Evolutionary conservation across 768 basidiomycete species (phyloP).

Genomic region (Asterophora lycoperdoides): DNA sequence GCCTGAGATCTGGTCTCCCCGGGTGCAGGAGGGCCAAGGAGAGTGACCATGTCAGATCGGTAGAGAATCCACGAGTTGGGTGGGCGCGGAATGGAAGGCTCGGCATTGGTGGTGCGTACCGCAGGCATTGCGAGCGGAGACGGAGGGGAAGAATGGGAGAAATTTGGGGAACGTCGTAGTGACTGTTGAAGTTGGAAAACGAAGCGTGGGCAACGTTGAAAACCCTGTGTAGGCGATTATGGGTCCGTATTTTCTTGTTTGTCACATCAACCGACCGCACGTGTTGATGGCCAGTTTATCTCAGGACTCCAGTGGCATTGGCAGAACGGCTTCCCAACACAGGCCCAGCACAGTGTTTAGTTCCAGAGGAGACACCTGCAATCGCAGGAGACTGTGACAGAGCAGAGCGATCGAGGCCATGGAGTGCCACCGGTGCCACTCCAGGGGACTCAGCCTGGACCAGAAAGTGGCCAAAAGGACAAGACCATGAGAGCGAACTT

Average conservation of each 20-base stretch:
- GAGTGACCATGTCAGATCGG: constrained; percentile 53
- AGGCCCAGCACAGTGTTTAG: too few species aligned
- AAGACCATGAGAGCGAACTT: too few species aligned
- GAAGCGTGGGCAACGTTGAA: background rate
- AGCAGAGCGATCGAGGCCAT: too few species aligned
- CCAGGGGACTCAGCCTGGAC: too few species aligned
- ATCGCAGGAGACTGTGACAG: too few species aligned
- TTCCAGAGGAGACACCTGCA: too few species aligned
- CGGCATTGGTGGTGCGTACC: constrained; percentile 3
- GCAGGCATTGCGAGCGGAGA: constrained; percentile 8
- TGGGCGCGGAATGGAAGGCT: constrained; percentile 53
- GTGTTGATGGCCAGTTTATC: background rate
- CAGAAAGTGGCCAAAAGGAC: too few species aligned
- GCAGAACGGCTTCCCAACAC: too few species aligned
- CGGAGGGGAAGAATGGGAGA: background rate
- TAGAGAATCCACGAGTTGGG: constrained; percentile 85
- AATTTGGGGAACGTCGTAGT: background rate
- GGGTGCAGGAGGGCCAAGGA: constrained; percentile 33
- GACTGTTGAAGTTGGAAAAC: background rate
- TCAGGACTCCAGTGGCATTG: too few species aligned
- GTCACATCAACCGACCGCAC: constrained; percentile 9
- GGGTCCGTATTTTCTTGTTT: constrained; percentile 29
- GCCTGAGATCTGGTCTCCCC: constrained; percentile 48
- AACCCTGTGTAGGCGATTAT: constrained; percentile 13
- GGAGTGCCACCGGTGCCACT: too few species aligned